Evolutionary conservation across 768 basidiomycete genomes (phyloP), one percentile per base, ranked within the genome.

Genomic region (Exidia glandulosa): DNA sequence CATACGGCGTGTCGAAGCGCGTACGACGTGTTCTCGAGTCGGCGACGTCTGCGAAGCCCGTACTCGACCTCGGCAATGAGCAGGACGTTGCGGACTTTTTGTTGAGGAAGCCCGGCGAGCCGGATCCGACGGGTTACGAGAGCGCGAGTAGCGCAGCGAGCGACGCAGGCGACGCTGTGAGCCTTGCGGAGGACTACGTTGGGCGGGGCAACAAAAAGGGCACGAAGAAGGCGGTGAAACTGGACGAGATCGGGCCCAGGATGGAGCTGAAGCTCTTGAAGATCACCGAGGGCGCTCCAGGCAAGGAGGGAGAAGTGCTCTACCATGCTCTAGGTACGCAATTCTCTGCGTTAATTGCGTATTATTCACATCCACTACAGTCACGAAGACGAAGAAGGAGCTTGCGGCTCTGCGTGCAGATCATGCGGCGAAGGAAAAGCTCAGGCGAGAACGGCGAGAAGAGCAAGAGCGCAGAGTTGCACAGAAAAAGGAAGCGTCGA

Each of bases 61-160:
- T 91, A 29, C 77, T 93, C 19, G 85, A 99, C 69, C 81, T 99
- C 13, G 85, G 89, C 9, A 88, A 85, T 63, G 93, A 95, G 70
- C 86, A 88, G 69, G 96, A 99, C 68, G 87, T 99, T 31, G 92
- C 95, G 2, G 95, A 99, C 70, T 99, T 96, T 69, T 72, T 99
- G 65, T 79, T 98, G 37, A 75, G 90, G 31, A 83, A 79, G 66
- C 75, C 77, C 57, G 87, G 87, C 16, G 81, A 85, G 59, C 67
- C 77, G 52, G 79, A 79, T 16, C 82, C 82, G 16, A 87, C 83
- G 32, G 84, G 89, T 25, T 87, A 91, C 67, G 86, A 93, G 72
- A 85, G 83, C 58, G 86, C 86, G 10, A 84, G 83, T n/a, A 87
- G 86, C n/a, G 85, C 86, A 9, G 83, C 85, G 47, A 85, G 86